A percentile compares a stretch with the other conserved stretches of the same genome.
These are phyloP conservation scores for Parastagonospora nodorum DNA, from an alignment of 2,329 filamentous ascomycete species.

Conservation along the genomic window DNA sequence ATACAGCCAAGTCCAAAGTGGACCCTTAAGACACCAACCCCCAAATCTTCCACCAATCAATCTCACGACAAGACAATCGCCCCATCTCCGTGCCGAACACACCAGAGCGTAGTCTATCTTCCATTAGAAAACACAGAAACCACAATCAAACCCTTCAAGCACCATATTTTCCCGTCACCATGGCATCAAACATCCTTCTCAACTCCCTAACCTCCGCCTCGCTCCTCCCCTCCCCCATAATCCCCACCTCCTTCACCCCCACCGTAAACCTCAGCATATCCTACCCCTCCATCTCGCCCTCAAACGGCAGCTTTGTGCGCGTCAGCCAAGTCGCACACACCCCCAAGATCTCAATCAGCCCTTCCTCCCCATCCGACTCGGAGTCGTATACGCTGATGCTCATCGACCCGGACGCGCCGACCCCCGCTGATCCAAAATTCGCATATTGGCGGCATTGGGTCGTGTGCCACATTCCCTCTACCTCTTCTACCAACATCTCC, in stretches of 20 bases:
- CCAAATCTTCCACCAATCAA: too few species aligned
- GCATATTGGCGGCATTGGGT: conserved; percentile 63
- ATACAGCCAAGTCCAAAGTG: too few species aligned
- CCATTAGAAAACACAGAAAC: too few species aligned
- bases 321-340: conserved; percentile 39
- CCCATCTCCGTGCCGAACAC: too few species aligned
- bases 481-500: conserved; percentile 8
- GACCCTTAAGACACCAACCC: too few species aligned
- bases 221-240: conserved; percentile 43
- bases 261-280: conserved; percentile 48
- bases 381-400: conserved; percentile 55
- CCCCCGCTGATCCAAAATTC: conserved; percentile 60
- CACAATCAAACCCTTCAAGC: too few species aligned
- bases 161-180: too few species aligned
- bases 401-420: conserved; percentile 61
- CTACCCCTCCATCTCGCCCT: conserved; percentile 27
- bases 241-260: conserved; percentile 52
- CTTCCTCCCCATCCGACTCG: conserved; percentile 4
- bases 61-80: too few species aligned
- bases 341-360: conserved; percentile 34
- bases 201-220: conserved; percentile 28
- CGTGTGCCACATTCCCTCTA: conserved; percentile 30
- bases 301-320: conserved; percentile 35
- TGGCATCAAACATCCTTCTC: conserved; percentile 18
- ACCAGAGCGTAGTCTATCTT: too few species aligned